Evolutionary conservation across 352 stramenopile species (phyloP).

Genomic region (Pelagophyceae sp.): DNA sequence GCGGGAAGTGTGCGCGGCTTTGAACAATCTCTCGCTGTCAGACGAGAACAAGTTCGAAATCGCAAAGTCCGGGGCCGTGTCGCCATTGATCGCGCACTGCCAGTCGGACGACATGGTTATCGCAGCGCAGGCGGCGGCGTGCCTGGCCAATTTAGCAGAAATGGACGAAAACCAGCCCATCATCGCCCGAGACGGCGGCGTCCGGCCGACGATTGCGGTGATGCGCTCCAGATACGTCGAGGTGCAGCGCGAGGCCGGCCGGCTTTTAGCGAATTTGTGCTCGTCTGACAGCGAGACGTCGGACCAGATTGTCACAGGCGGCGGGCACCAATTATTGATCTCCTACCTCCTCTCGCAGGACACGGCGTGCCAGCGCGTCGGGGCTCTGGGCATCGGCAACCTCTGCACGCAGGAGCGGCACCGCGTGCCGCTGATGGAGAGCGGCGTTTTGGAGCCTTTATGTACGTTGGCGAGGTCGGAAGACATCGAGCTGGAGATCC

Average conservation of each 20-base stretch:
- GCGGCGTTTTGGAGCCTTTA: constrained; percentile 81
- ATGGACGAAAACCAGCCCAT: constrained; percentile 86
- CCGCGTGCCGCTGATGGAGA: constrained; percentile 78
- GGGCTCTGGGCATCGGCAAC: constrained; percentile 85
- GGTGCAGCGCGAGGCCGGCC: constrained; percentile 72
- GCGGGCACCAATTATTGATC: constrained; percentile 83
- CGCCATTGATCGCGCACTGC: constrained; percentile 74
- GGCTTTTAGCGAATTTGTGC: constrained; percentile 81
- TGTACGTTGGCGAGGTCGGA: constrained; percentile 83
- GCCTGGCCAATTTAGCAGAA: constrained; percentile 85
- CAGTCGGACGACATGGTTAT: constrained; percentile 84
- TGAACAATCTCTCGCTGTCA: constrained; percentile 86
- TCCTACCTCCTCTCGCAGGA: constrained; percentile 88
- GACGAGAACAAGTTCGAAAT: constrained; percentile 96
- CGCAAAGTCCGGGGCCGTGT: constrained; percentile 77
- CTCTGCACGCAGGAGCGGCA: constrained; percentile 77
- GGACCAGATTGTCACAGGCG: constrained; percentile 74
- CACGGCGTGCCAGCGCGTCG: constrained; percentile 79
- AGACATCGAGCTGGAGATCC: constrained; percentile 87
- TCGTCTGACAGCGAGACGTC: constrained; percentile 69
- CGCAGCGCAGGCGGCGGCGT: constrained; percentile 73
- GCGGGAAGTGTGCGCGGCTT: constrained; percentile 76
- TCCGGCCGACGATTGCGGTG: constrained; percentile 77
- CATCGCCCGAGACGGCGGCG: constrained; percentile 76
- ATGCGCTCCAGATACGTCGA: constrained; percentile 91